Base-by-base conservation (phyloP, 306 rosid species). In the Ormosia semicastrata region DNA sequence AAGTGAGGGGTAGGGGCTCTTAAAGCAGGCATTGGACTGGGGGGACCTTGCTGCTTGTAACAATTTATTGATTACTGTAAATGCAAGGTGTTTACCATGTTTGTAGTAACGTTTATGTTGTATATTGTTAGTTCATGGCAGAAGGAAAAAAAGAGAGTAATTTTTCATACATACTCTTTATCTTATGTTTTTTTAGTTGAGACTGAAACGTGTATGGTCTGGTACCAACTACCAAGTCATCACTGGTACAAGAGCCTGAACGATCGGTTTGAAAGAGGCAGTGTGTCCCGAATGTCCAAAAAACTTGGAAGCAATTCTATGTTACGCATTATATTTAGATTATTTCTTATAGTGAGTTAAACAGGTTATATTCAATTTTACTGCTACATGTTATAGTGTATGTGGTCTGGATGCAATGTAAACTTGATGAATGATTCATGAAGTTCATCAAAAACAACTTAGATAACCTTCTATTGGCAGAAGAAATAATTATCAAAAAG, bases 21-120 rank as follows among this genome's bases (percentile, higher is more conserved):
- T 15, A 5, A 34, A 36, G 68, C 65, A 41, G 75, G 65, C 56
- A 37, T 47, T 58, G 76, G 50, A 40, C 24, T 39, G 83, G 80
- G 77, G 85, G 75, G 72, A 70, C 80, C 66, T 49, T 29, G 82
- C 63, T 68, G 85, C 69, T 30, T 86, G 87, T 86, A 79, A 70
- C 87, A 65, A 75, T 86, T 86, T 83, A 52, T 75, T 75, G 85
- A 78, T 50, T 85, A 77, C 53, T 86, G 89, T 86, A 83, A 86
- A 79, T 66, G 54, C 73, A 75, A 54, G 84, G 79, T 78, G 80
- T 66, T 86, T 75, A 63, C 66, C 59, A 63, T 74, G 75, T 80
- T 64, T 79, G 85, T 73, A 78, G 84, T 73, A 34, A 59, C 74
- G 18, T 63, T 60, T 74, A 69, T 79, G 82, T 75, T 83, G 89